phyloP scores from a whole-genome alignment of 2,329 filamentous ascomycete species.

The Paracoccidioides brasiliensis region DNA sequence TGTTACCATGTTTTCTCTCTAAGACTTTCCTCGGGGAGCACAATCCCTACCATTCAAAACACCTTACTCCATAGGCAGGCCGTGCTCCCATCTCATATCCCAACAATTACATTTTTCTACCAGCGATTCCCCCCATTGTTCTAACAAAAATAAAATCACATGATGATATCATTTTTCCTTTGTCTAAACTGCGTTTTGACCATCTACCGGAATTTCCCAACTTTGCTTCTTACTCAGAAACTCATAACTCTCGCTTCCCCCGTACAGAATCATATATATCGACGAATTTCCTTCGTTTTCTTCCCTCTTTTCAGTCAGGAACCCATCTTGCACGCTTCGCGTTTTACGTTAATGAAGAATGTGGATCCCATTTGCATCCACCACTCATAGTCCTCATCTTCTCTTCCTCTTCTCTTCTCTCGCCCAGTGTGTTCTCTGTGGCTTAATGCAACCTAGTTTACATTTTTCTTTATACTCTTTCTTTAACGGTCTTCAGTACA shows the following conservation, averaged over 20 bases:
- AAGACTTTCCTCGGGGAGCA: no score
- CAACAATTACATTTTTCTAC: no score
- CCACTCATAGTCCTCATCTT: not conserved
- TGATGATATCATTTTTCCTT: not conserved
- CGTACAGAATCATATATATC: not conserved
- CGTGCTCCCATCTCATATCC: not conserved
- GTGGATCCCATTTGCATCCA: no score
- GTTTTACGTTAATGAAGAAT: not conserved
- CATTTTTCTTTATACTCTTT: no score
- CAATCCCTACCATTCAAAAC: no score
- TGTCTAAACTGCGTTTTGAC: not conserved
- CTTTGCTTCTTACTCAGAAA: not conserved
- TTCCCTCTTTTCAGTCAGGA: no score
- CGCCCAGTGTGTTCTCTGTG: no score
- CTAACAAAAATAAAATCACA: not conserved
- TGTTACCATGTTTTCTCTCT: not conserved
- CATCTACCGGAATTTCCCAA: not conserved
- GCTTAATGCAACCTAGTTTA: no score
- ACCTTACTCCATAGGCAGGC: no score
- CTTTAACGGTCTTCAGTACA: not conserved
- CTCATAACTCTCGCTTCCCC: not conserved
- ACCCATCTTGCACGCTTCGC: not conserved
- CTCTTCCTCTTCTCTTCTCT: not conserved
- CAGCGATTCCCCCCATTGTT: no score
- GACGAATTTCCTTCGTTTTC: not conserved